Conservation (phyloP, 345 rosid genomes). For the Acer campestre region DNA sequence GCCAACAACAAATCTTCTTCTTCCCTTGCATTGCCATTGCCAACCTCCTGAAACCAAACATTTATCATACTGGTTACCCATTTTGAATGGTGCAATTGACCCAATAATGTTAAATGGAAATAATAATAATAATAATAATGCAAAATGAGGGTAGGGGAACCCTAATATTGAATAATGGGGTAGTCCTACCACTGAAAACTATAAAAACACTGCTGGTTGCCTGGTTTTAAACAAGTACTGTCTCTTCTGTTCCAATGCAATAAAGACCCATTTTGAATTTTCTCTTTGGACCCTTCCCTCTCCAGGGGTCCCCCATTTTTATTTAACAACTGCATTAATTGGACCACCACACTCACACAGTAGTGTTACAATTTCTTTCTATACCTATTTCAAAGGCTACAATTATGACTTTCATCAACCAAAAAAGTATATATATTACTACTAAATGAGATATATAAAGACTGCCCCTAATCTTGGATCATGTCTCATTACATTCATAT, state of each 20-base stretch:
- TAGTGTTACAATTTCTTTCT: not conserved
- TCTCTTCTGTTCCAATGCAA: slow-evolving; percentile 12
- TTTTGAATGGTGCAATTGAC: not conserved
- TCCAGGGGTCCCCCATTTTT: slow-evolving; percentile 23
- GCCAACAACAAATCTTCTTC: slow-evolving; percentile 45
- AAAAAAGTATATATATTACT: not conserved
- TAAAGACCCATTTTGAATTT: slow-evolving; percentile 27
- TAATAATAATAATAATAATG: too few species aligned
- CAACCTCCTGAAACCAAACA: slow-evolving; percentile 23
- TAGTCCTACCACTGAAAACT: slow-evolving; percentile 8
- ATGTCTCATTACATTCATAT: too few species aligned
- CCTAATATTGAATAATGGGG: not conserved
- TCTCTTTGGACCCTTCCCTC: slow-evolving; percentile 13
- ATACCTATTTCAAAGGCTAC: not conserved
- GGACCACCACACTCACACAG: slow-evolving; percentile 39
- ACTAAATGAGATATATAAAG: not conserved
- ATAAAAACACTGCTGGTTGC: slow-evolving; percentile 6
- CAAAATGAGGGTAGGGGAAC: not conserved
- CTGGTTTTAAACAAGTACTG: not conserved
- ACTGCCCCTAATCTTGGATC: not conserved
- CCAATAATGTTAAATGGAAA: not conserved
- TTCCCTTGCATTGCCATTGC: not conserved
- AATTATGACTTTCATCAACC: not conserved
- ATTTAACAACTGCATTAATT: not conserved
- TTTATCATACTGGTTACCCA: too few species aligned